phyloP scores from a whole-genome alignment of 371 early-diverging fungal species.

The Mortierella sp. region DNA sequence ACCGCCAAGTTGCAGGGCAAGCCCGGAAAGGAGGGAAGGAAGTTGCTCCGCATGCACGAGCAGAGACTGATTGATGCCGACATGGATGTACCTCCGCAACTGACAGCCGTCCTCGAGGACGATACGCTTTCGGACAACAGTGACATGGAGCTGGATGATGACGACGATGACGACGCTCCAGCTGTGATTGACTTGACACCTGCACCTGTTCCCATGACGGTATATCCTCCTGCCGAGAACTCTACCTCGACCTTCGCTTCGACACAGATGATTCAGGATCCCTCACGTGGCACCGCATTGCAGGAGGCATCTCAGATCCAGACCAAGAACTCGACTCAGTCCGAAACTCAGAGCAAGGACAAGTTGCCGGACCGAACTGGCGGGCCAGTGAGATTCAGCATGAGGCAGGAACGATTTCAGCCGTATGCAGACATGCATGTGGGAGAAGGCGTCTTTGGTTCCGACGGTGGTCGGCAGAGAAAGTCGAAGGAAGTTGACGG shows the following conservation, averaged over 20 bases:
- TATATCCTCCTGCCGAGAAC: neutral
- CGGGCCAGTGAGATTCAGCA: slow-evolving; percentile 9
- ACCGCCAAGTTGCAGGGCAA: slow-evolving; percentile 4
- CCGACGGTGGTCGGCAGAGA: neutral
- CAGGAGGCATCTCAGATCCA: neutral
- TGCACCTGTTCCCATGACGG: neutral
- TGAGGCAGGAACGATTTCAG: slow-evolving; percentile 21
- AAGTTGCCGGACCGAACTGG: neutral
- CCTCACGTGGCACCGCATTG: neutral
- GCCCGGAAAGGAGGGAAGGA: neutral
- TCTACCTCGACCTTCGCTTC: neutral
- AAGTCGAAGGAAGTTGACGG: neutral
- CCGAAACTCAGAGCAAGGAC: slow-evolving; percentile 1
- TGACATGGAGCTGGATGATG: slow-evolving; percentile 9
- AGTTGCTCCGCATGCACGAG: neutral
- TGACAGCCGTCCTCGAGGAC: neutral
- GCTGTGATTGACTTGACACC: slow-evolving; percentile 3
- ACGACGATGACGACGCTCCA: neutral
- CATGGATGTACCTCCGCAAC: neutral
- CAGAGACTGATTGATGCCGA: neutral
- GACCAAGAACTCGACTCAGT: neutral
- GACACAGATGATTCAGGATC: neutral
- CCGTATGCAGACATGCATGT: slow-evolving; percentile 19
- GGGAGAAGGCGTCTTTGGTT: neutral
- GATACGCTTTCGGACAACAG: slow-evolving; percentile 1